These are phyloP conservation scores for Ophiosphaerella korrae DNA, from an alignment of 2,329 filamentous ascomycete genomes.

Conservation along the genomic window DNA sequence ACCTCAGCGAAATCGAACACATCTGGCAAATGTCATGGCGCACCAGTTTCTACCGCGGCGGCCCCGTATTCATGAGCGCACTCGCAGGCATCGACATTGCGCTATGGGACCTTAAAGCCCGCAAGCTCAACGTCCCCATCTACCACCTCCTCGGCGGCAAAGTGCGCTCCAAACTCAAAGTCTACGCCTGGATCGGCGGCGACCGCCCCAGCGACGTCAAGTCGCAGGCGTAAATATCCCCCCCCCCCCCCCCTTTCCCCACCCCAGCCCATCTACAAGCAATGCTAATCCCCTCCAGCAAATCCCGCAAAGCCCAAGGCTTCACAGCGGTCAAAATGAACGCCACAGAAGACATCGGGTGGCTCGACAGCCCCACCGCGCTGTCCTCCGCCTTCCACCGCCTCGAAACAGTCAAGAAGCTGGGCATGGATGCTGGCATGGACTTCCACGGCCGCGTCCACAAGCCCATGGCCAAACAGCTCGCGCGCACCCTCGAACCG, in stretches of 20 bases:
- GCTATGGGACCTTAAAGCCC: slow-evolving; percentile 76
- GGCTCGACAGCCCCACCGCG: slow-evolving; percentile 72
- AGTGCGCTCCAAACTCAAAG: slow-evolving; percentile 69
- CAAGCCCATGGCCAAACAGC: slow-evolving; percentile 80
- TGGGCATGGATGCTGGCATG: slow-evolving; percentile 74
- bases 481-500: slow-evolving; percentile 69
- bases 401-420: slow-evolving; percentile 68
- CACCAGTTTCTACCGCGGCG: slow-evolving; percentile 74
- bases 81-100: slow-evolving; percentile 79
- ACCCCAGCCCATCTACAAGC: background rate
- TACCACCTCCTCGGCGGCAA: slow-evolving; percentile 77
- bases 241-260: too few relatives aligned
- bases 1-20: slow-evolving; percentile 72
- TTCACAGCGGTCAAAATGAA: slow-evolving; percentile 79
- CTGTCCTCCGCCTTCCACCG: slow-evolving; percentile 69
- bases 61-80: slow-evolving; percentile 80
- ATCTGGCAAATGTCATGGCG: slow-evolving; percentile 79
- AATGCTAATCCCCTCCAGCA: slow-evolving; percentile 43
- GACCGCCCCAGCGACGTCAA: slow-evolving; percentile 72
- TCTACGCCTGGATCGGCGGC: slow-evolving; percentile 81
- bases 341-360: slow-evolving; percentile 74
- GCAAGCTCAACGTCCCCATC: slow-evolving; percentile 68
- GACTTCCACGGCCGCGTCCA: slow-evolving; percentile 81
- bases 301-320: slow-evolving; percentile 64
- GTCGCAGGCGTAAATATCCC: slow-evolving; percentile 59